Base-by-base conservation (phyloP, 352 stramenopile species). In the Phytophthora pisi region DNA sequence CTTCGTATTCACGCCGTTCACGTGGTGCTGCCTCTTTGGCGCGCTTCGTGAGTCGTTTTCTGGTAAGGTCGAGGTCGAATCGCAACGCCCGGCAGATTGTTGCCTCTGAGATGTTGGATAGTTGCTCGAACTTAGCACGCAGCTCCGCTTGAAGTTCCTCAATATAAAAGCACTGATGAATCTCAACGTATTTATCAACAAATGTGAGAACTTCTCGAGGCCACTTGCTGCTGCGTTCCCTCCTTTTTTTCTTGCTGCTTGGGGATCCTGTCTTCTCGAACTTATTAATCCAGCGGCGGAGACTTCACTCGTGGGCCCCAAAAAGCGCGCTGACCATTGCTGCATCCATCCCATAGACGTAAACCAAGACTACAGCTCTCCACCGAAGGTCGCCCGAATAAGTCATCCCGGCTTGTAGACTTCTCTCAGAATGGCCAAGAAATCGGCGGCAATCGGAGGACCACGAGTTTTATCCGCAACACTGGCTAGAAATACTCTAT, bases 91-190 rank as follows among this genome's bases (percentile, higher is more conserved):
- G 65, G 46, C 61, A 71, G 16, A 77, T 75, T 0, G 66, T 65
- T 7, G 61, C 56, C 2, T 28, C 30, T 1, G 59, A 70, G 1
- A 54, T 18, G 24, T 59, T 74, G 11, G 10, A 45, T 0, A 67
- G 18, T 3, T 42, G 4, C 0, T 30, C 15, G 23, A 78, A 72
- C 5, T 18, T 36, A 7, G 38, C 13, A 4, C 54, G 23, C 1
- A 78, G 5, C 7, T 58, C 61, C 3, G n/a, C 31, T 53, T 66
- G 36, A 5, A 75, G 58, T 40, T 75, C 62, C 51, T 78, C 62
- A 4, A 75, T 49, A 28, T 75, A 78, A 51, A 78, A 72, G 24
- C 71, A 72, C 9, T 62, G 66, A 26, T 78, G 71, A 16, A 15
- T 13, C 15, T 60, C 20, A 0, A 74, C 59, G n/a, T 70, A 78